Base-by-base conservation (phyloP, 2,329 filamentous ascomycete species). In the Escovopsis sp. region DNA sequence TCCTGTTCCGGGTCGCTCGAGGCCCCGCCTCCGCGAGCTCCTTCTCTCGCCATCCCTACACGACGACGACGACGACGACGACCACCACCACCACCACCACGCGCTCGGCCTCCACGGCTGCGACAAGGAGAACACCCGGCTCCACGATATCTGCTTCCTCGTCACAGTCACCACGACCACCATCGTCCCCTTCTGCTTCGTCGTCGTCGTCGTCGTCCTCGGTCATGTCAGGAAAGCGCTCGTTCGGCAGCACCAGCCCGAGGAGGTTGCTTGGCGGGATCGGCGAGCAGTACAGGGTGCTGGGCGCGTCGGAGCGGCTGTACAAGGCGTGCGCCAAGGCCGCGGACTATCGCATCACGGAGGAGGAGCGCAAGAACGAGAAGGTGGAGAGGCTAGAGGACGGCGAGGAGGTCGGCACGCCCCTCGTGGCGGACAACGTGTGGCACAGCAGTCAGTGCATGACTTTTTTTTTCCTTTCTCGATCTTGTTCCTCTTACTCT, bases 341-440 rank as follows among this genome's bases (percentile, higher is more conserved):
- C 43, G 86, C 81, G 31, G 72, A 77, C 41, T 94, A 94, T 57
- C 72, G 64, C 35, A 83, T 93, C 38, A 72, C 79, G 2, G 68
- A 79, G 44, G 66, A 73, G 36, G 62, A 71, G 34, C 66, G 79
- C 45, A 78, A 78, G 45, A 72, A 74, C 4, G 74, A 69, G 1
- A 67, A 72, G 33, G 70, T 90, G 35, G 71, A 75, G 19, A 79
- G 76, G 54, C 80, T 81, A 3, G 73, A 72, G 35, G 76, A 79
- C 23, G 87, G 85, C 8, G 82, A 92, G 54, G 84, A 96, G 55
- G 55, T 96, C 33, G 87, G 88, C 13, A 40, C 45, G 4, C 47
- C 57, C 12, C 35, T 53, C 6, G 47, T 51, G 30, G 37, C 48
- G 5, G 43, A 46, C 4, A 56, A 51, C 4, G 53, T 54, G 26